Percentiles rank a stretch among this genome's conserved stretches.
Evolutionary conservation across 1,284 basidiomycete species (phyloP).

Genomic region (Cutaneotrichosporon dermatis): DNA sequence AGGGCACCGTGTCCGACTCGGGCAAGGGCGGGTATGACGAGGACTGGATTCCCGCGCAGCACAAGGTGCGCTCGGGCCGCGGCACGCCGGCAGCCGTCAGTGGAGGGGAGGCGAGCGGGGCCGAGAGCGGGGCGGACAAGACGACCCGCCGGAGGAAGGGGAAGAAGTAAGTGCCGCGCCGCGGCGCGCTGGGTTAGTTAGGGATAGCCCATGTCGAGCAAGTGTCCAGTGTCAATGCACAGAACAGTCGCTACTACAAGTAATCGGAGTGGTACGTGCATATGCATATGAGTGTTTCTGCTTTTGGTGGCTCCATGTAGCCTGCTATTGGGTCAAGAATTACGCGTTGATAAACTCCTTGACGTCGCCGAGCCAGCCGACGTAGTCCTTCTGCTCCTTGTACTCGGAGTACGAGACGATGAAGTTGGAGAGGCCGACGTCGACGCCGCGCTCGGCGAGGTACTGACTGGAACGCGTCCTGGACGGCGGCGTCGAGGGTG

Average conservation of each 20-base stretch:
- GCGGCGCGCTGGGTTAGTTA: too few species aligned
- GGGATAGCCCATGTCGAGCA: background rate
- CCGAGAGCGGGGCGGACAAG: conserved; percentile 39
- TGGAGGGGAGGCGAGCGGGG: conserved; percentile 39
- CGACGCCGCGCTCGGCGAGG: conserved; percentile 80
- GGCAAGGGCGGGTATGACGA: conserved; percentile 69
- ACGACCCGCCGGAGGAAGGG: conserved; percentile 22
- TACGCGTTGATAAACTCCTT: conserved; percentile 70
- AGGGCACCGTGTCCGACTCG: conserved; percentile 52
- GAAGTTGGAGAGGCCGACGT: conserved; percentile 70
- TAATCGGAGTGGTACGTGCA: background rate
- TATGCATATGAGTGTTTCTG: conserved; percentile 1
- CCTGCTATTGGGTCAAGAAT: background rate
- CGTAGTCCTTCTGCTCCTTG: conserved; percentile 96
- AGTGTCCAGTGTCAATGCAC: background rate
- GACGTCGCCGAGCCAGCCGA: conserved; percentile 79
- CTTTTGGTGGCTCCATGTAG: background rate
- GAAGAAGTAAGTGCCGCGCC: conserved; percentile 17
- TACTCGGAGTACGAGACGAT: conserved; percentile 76
- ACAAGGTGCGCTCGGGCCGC: conserved; percentile 57
- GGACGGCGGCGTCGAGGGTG: conserved; percentile 78
- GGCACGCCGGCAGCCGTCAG: conserved; percentile 1
- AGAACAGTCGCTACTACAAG: background rate
- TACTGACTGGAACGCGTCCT: conserved; percentile 80
- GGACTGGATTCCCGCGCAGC: conserved; percentile 87